These are phyloP conservation scores for Pseudoneurospora amorphoporcata DNA, from an alignment of 495 filamentous ascomycete species.

Conservation along the genomic window DNA sequence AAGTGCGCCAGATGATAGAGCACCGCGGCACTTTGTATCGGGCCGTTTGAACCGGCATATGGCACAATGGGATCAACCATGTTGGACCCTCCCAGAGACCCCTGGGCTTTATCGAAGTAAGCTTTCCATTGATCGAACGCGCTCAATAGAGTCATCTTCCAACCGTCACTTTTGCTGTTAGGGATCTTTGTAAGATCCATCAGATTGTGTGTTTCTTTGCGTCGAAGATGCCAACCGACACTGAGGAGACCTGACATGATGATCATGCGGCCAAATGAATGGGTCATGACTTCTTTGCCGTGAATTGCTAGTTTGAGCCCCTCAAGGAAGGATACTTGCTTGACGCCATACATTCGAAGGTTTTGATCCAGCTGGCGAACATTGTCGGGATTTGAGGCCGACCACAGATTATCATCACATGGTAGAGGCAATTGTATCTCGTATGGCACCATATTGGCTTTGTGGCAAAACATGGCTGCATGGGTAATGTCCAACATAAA, in stretches of 20 bases:
- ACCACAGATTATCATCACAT: conserved; percentile 91
- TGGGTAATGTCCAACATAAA: conserved; percentile 93
- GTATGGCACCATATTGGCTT: conserved; percentile 90
- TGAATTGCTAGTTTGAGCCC: conserved; percentile 84
- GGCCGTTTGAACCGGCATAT: conserved; percentile 51
- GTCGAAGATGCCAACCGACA: conserved; percentile 93
- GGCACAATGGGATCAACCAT: conserved; percentile 27
- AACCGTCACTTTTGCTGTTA: conserved; percentile 75
- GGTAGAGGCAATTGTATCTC: conserved; percentile 90
- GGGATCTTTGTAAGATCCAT: conserved; percentile 57
- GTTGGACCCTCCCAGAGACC: conserved; percentile 29
- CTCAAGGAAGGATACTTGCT: conserved; percentile 78
- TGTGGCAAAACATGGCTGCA: conserved; percentile 95
- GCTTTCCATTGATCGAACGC: conserved; percentile 92
- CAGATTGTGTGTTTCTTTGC: conserved; percentile 85
- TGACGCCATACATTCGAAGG: conserved; percentile 73
- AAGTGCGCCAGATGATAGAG: conserved; percentile 92
- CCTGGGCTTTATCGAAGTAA: conserved; percentile 72
- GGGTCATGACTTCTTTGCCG: conserved; percentile 77
- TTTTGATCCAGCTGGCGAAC: conserved; percentile 77
- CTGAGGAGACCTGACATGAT: conserved; percentile 91
- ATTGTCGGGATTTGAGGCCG: conserved; percentile 73
- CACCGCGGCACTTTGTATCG: conserved; percentile 75
- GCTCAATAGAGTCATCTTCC: conserved; percentile 72
- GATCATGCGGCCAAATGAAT: conserved; percentile 86